These are phyloP conservation scores for Cryptosporidium ryanae DNA, from an alignment of 169 alveolate genomes.

Conservation along the genomic window DNA sequence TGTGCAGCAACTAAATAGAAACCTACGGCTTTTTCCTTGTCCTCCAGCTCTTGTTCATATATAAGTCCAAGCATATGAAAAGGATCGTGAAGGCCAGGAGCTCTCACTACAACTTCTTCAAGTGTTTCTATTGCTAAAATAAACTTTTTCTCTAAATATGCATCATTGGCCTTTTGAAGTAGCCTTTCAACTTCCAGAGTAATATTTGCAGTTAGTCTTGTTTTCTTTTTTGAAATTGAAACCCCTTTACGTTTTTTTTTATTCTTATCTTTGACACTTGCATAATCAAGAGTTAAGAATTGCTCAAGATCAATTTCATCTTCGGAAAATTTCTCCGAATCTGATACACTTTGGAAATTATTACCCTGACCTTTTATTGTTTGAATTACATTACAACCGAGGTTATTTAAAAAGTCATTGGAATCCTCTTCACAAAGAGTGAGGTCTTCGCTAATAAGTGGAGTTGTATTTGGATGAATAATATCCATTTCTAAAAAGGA, in stretches of 20 bases:
- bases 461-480: constrained; percentile 44
- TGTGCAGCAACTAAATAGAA: constrained; percentile 90
- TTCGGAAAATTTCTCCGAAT: not conserved
- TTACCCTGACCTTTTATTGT: no score
- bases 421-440: not conserved
- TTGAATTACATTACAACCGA: no score
- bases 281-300: constrained; percentile 23
- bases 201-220: constrained; percentile 8
- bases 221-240: constrained; percentile 3
- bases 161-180: constrained; percentile 81
- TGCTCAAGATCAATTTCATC: constrained; percentile 48
- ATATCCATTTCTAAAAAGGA: constrained; percentile 30
- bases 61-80: constrained; percentile 90
- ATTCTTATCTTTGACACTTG: not conserved
- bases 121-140: constrained; percentile 78
- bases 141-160: constrained; percentile 78
- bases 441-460: not conserved
- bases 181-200: constrained; percentile 77
- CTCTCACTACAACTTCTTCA: constrained; percentile 84
- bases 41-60: constrained; percentile 86
- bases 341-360: no score
- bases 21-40: constrained; percentile 85
- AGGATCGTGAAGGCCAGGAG: constrained; percentile 90
- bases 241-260: constrained; percentile 20
- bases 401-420: no score